Conservation (phyloP, 345 rosid species). For the Heritiera fomes region DNA sequence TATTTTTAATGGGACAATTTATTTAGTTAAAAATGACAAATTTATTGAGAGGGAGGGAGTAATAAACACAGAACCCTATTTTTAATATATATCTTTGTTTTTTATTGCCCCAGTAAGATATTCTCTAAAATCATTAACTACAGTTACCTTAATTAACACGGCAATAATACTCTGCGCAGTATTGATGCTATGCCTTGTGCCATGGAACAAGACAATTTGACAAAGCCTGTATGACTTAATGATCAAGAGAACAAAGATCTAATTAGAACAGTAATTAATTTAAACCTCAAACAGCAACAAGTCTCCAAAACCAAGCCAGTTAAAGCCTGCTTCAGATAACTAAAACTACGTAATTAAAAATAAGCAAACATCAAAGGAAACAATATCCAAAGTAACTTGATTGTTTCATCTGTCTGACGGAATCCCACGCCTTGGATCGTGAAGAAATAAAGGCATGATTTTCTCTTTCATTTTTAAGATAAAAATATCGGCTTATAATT, state of each 20-base stretch:
- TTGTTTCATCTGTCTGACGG: not conserved
- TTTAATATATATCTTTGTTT: not conserved
- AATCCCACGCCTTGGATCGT: not conserved
- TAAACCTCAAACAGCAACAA: not conserved
- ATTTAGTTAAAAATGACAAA: too few relatives aligned
- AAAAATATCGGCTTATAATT: too few relatives aligned
- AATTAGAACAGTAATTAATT: not conserved
- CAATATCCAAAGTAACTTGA: not conserved
- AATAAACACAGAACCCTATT: not conserved
- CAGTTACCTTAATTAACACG: not conserved
- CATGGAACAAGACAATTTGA: not conserved
- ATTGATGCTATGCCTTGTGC: not conserved
- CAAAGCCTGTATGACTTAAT: constrained; percentile 4
- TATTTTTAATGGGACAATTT: too few relatives aligned
- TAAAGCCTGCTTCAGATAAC: not conserved
- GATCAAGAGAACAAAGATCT: not conserved
- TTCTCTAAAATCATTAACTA: not conserved
- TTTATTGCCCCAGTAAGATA: not conserved
- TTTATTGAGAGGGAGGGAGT: too few relatives aligned
- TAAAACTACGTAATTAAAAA: not conserved
- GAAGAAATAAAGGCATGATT: not conserved
- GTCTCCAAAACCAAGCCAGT: not conserved
- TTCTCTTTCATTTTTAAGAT: not conserved
- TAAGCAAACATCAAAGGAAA: not conserved
- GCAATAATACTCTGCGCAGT: not conserved